These are phyloP conservation scores for Agapanthus africanus DNA, from an alignment of 106 monocot genomes.

Conservation along the genomic window DNA sequence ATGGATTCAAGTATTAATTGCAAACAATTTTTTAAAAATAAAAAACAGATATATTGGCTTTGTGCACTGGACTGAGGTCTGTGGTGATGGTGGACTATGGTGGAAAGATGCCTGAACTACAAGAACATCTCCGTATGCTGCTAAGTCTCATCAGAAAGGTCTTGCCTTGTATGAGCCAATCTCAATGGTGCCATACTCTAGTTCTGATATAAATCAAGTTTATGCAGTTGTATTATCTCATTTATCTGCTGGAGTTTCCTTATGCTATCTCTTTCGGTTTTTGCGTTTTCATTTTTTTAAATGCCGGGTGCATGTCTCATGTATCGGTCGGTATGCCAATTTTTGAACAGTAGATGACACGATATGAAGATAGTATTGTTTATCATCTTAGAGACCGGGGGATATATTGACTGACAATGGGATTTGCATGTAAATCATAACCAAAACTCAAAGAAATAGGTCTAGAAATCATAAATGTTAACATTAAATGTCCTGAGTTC, in stretches of 20 bases:
- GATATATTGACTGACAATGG: no score
- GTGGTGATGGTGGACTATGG: constrained; percentile 78
- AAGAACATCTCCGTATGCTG: constrained; percentile 39
- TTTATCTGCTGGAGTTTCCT: not conserved
- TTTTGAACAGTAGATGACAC: no score
- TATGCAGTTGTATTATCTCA: not conserved
- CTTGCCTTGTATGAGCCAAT: constrained; percentile 7
- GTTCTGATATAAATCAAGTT: not conserved
- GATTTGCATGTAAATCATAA: no score
- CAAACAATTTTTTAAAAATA: no score
- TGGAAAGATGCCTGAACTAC: constrained; percentile 64
- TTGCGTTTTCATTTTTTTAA: no score
- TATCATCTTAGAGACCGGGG: no score
- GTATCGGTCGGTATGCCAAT: no score
- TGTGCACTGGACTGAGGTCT: constrained; percentile 46
- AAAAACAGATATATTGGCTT: constrained; percentile 49
- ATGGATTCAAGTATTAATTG: not conserved
- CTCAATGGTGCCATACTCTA: not conserved
- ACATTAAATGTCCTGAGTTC: no score
- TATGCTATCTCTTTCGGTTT: not conserved
- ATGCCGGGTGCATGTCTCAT: no score
- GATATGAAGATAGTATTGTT: no score
- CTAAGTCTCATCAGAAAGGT: constrained; percentile 42
- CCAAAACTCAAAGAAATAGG: no score
- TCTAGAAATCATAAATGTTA: no score